These are phyloP conservation scores for Boletus coccyginus DNA, from an alignment of 768 basidiomycete genomes.

Conservation along the genomic window DNA sequence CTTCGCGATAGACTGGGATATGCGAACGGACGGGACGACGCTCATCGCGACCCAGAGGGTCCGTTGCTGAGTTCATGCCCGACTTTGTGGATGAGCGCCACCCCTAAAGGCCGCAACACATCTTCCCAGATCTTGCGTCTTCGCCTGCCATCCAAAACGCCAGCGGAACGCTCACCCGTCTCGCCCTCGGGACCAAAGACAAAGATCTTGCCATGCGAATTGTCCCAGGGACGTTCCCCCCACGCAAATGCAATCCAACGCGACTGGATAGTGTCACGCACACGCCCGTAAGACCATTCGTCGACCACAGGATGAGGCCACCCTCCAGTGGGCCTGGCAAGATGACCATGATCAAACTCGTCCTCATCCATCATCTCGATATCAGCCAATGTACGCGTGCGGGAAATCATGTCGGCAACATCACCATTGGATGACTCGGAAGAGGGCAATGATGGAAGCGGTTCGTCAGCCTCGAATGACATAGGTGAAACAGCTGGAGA, in stretches of 20 bases:
- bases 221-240: constrained; percentile 70
- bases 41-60: constrained; percentile 36
- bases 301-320: constrained; percentile 63
- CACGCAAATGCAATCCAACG: constrained; percentile 75
- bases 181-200: constrained; percentile 85
- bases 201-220: constrained; percentile 55
- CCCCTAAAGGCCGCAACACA: constrained; percentile 66
- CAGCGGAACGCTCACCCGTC: constrained; percentile 63
- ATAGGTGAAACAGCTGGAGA: constrained; percentile 33
- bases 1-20: not conserved
- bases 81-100: constrained; percentile 65
- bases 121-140: constrained; percentile 60
- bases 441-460: constrained; percentile 28
- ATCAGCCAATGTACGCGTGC: constrained; percentile 23
- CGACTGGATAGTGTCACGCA: constrained; percentile 69
- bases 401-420: constrained; percentile 12
- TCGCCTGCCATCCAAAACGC: constrained; percentile 66
- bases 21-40: not conserved
- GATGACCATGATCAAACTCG: constrained; percentile 14
- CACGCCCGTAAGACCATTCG: constrained; percentile 61
- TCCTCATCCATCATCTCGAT: constrained; percentile 27
- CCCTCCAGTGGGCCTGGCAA: constrained; percentile 29
- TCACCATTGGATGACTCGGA: constrained; percentile 27
- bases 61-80: constrained; percentile 74
- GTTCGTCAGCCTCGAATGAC: constrained; percentile 34